Evolutionary conservation across 1,284 basidiomycete species (phyloP), one percentile per base, ranked within the genome.

Genomic region (Boletus calvinii): DNA sequence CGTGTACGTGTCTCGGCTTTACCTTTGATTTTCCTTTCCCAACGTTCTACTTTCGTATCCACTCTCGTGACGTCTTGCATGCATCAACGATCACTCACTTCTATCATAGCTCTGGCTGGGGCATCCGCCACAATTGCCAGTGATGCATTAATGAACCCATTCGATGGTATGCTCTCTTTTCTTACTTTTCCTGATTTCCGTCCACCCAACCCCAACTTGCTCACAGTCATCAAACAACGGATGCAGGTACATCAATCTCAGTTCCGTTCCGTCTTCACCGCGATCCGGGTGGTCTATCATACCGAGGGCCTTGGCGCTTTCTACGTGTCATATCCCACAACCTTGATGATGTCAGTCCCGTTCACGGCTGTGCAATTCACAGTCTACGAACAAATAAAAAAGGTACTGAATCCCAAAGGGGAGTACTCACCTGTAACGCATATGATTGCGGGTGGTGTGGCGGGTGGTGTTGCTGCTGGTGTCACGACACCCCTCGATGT

Each of bases 131-230:
- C 96, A 18, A 91, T 97, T 62, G 91, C 94, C 2, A 90, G 90
- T 53, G 97, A 99, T 75, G 96, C 96, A 8, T 78, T 99, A 54
- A 99, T 99, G 97, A 99, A 99, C 72, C 97, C 97, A 4, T 99
- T 99, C 68, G 97, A 99, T 74, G 94, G 94, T 96, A 69, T 69
- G 84, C 72, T 41, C 37, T 22, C 37, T 24, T 57, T 51, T 17
- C 20, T 41, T 42, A 22, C 47, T 44, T 35, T 49, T 24, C 48
- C 39, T 46, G 30, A 44, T 45, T 38, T 32, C 36, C 26, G 45
- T 42, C 46, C 44, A 48, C 47, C 58, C 54, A 54, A 55, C 50
- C 37, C n/a, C 36, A 52, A 55, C 52, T 49, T 58, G 26, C 61
- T 61, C 58, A 49, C 68, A 96, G 96, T 99, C 59, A 93, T 99